Evolutionary conservation across 1,139 yeast species (phyloP), one percentile per base, ranked within the genome.

Genomic region (Yamadazyma siamensis): DNA sequence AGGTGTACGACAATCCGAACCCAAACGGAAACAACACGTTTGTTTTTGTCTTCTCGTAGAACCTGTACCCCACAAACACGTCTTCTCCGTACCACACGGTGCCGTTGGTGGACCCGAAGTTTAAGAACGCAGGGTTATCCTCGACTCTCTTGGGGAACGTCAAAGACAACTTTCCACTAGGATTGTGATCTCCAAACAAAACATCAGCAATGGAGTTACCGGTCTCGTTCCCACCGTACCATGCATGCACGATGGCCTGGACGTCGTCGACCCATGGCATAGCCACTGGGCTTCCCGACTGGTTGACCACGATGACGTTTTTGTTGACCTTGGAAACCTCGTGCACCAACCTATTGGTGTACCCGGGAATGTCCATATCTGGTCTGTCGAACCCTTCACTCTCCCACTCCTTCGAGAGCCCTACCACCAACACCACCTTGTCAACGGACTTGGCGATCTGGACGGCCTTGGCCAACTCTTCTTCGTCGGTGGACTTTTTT

Each of bases 251-350:
- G 23, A 77, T 44, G 4, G 72, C 73, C 33, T 61, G 62, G 12
- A 67, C 73, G 15, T 67, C 50, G 23, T 62, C 52, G 10, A 60
- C 49, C 80, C 82, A 77, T 18, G 80, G 79, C 65, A 78, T 60
- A 21, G 71, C 60, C 17, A 77, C 81, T 2, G 85, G 83, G 8
- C 80, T 65, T 32, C 84, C 84, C 3, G 79, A 66, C 49, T 77
- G 82, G 52, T 74, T 69, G 15, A 77, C 80, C 27, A 77, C 59
- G 14, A 75, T 66, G 7, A 71, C 64, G 45, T 75, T 71, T 23
- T 68, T 65, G 44, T 75, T 76, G 26, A 60, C 80, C 27, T 57
- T 58, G 21, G 62, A 34, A 13, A 77, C 66, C 21, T 63, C 73
- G 18, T 48, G 54, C 15, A 77, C 61, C 33, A 77, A 57, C 26